phyloP scores from a whole-genome alignment of 768 basidiomycete species.

The Pleurotus cornucopiae region DNA sequence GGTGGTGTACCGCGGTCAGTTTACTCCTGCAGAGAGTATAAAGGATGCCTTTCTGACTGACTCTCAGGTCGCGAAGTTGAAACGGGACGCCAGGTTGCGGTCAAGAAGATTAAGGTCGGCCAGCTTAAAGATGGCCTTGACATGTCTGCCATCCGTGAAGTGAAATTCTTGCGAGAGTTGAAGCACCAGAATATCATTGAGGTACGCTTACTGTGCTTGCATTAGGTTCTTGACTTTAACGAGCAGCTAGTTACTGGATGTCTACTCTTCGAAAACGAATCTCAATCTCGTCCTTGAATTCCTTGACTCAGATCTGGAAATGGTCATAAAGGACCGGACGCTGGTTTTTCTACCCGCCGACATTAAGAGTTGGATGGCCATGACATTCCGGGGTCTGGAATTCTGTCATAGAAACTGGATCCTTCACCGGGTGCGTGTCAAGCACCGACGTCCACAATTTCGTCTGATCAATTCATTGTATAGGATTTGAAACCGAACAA shows the following conservation, averaged over 20 bases:
- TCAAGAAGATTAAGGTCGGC: constrained; percentile 97
- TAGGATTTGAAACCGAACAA: constrained; percentile 99
- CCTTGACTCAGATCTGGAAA: constrained; percentile 93
- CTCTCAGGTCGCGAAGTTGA: constrained; percentile 63
- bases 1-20: constrained; percentile 86
- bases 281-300: constrained; percentile 97
- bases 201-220: constrained; percentile 35
- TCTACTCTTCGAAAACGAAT: constrained; percentile 95
- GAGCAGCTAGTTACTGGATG: constrained; percentile 76
- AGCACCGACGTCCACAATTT: neutral
- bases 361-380: constrained; percentile 98
- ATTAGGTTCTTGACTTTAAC: neutral
- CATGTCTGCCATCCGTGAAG: constrained; percentile 98
- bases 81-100: constrained; percentile 84
- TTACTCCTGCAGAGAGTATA: neutral
- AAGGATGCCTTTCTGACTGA: too few species aligned
- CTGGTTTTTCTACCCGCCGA: constrained; percentile 93
- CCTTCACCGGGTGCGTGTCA: constrained; percentile 73
- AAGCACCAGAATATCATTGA: constrained; percentile 94
- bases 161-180: constrained; percentile 93
- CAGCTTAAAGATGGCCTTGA: constrained; percentile 97
- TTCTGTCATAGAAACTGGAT: constrained; percentile 96
- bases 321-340: constrained; percentile 90
- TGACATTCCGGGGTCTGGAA: constrained; percentile 97
- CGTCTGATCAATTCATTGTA: neutral